A percentile compares a stretch with the other conserved stretches of the same genome.
phyloP scores from a whole-genome alignment of 2,329 filamentous ascomycete species.

The Fusarium compactum region DNA sequence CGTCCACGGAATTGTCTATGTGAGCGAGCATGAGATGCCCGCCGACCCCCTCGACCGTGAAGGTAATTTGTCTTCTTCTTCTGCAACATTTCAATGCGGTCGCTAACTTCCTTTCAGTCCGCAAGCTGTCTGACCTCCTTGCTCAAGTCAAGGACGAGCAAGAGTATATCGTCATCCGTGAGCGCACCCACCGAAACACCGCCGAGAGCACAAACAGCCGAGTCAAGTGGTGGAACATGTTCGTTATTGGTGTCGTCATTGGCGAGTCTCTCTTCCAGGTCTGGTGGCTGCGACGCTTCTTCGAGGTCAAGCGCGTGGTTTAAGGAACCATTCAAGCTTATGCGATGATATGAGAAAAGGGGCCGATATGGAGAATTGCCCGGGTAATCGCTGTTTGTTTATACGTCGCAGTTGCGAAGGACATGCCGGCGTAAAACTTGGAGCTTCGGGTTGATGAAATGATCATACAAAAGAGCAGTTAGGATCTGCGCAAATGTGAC shows the following conservation, averaged over 20 bases:
- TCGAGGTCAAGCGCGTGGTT: slow-evolving; percentile 82
- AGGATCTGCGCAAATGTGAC: slow-evolving; percentile 36
- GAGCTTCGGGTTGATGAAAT: slow-evolving; percentile 34
- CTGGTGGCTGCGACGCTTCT: slow-evolving; percentile 99
- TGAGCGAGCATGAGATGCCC: slow-evolving; percentile 85
- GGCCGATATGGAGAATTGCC: slow-evolving; percentile 1
- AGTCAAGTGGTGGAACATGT: slow-evolving; percentile 99
- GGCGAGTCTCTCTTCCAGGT: slow-evolving; percentile 98
- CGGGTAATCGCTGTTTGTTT: slow-evolving; percentile 32
- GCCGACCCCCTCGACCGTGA: slow-evolving; percentile 92
- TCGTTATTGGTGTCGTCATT: slow-evolving; percentile 89
- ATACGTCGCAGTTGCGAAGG: slow-evolving; percentile 27
- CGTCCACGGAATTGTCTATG: slow-evolving; percentile 98
- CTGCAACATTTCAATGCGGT: neutral
- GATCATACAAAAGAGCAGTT: slow-evolving; percentile 27
- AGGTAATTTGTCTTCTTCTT: slow-evolving; percentile 65
- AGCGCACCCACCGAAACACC: slow-evolving; percentile 97
- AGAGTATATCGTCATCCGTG: slow-evolving; percentile 93
- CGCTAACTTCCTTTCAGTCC: slow-evolving; percentile 66
- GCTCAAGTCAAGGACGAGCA: slow-evolving; percentile 97
- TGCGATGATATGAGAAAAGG: slow-evolving; percentile 19
- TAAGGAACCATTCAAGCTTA: slow-evolving; percentile 50
- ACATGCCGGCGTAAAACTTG: slow-evolving; percentile 42
- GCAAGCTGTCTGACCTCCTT: slow-evolving; percentile 84
- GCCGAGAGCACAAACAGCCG: slow-evolving; percentile 97